Conservation (phyloP, 768 basidiomycete species). For the Mycena crocata region DNA sequence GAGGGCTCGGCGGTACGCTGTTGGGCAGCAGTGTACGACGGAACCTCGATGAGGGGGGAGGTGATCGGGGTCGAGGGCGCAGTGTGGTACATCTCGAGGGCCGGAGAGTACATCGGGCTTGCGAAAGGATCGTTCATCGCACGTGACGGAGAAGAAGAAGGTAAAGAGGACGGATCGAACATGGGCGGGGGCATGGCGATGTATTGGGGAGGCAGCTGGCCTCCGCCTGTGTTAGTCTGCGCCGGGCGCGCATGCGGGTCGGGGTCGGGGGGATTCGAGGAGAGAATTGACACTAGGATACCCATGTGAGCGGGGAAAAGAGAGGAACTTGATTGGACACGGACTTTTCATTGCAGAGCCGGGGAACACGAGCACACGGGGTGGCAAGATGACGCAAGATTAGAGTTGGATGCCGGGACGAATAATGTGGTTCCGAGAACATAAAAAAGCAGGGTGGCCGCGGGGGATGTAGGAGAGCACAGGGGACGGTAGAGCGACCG, state of each 20-base stretch:
- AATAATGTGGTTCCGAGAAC: constrained; percentile 8
- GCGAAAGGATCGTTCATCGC: constrained; percentile 48
- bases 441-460: constrained; percentile 27
- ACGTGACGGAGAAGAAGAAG: constrained; percentile 48
- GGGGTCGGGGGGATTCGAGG: background rate
- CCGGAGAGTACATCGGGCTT: constrained; percentile 51
- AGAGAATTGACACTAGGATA: constrained; percentile 29
- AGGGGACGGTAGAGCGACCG: constrained; percentile 15
- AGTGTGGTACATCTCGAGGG: constrained; percentile 55
- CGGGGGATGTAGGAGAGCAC: background rate
- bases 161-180: constrained; percentile 40
- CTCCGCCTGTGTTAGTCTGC: constrained; percentile 35
- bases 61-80: constrained; percentile 60
- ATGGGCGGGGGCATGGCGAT: constrained; percentile 47
- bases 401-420: constrained; percentile 18
- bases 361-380: constrained; percentile 33
- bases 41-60: constrained; percentile 44
- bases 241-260: constrained; percentile 18
- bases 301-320: constrained; percentile 32
- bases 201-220: constrained; percentile 46
- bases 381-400: constrained; percentile 34
- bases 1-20: constrained; percentile 48
- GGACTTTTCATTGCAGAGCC: constrained; percentile 24
- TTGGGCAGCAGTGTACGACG: constrained; percentile 52
- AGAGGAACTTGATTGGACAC: constrained; percentile 5